Evolutionary conservation across 108 stramenopile genomes (phyloP).

Genomic region (Cylindrotheca closterium): DNA sequence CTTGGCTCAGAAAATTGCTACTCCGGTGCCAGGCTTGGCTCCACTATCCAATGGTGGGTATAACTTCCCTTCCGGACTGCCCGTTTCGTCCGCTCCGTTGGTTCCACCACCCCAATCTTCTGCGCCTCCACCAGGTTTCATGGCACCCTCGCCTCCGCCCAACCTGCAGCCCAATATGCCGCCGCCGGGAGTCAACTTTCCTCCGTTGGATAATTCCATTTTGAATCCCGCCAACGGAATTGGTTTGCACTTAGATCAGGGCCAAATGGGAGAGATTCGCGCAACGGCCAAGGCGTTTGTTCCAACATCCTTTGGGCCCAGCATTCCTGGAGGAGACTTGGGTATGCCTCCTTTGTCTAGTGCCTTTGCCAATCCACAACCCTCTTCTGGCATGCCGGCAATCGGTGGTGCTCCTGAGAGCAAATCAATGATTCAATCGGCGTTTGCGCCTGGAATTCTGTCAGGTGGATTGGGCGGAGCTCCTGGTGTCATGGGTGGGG

Average conservation of each 20-base stretch:
- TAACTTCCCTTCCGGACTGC: too few relatives aligned
- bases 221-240: neutral
- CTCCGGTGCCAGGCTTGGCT: too few relatives aligned
- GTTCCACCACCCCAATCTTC: slow-evolving; percentile 17
- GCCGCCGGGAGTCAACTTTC: too few relatives aligned
- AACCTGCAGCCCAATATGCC: too few relatives aligned
- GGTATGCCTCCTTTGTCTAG: neutral
- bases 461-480: too few relatives aligned
- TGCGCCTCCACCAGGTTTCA: slow-evolving; percentile 54
- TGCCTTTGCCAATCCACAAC: neutral
- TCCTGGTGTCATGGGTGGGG: too few relatives aligned
- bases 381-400: neutral
- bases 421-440: too few relatives aligned
- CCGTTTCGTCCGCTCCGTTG: slow-evolving; percentile 24
- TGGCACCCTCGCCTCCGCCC: slow-evolving; percentile 3
- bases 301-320: slow-evolving; percentile 42
- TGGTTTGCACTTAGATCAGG: neutral
- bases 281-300: slow-evolving; percentile 79
- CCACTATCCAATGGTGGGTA: too few relatives aligned
- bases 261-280: slow-evolving; percentile 59
- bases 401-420: neutral
- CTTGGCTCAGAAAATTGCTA: too few relatives aligned
- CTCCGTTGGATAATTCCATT: neutral
- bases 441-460: slow-evolving; percentile 9
- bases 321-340: neutral